phyloP scores from a whole-genome alignment of 2,329 filamentous ascomycete species.

The Hirsutella rhossiliensis region DNA sequence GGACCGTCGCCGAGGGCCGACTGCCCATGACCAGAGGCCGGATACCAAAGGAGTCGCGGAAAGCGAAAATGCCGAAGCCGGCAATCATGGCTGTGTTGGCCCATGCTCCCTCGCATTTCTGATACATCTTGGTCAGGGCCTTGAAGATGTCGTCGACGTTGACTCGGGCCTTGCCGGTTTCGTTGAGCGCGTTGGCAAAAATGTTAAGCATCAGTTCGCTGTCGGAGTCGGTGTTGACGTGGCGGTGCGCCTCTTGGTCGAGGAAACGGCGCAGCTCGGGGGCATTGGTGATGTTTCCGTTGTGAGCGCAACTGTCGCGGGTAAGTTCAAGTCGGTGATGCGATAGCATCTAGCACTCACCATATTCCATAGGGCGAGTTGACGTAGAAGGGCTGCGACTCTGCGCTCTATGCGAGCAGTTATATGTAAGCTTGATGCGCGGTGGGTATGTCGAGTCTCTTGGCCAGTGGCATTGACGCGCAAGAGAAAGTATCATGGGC shows the following conservation, averaged over 20 bases:
- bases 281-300: conserved; percentile 78
- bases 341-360: neutral
- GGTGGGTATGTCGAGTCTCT: neutral
- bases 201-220: conserved; percentile 67
- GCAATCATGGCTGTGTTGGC: conserved; percentile 75
- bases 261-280: conserved; percentile 57
- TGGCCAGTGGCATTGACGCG: neutral
- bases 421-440: neutral
- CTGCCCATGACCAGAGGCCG: conserved; percentile 72
- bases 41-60: conserved; percentile 51
- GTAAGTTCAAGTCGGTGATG: neutral
- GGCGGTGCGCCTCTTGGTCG: conserved; percentile 67
- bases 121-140: conserved; percentile 60
- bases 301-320: conserved; percentile 49
- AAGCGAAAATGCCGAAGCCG: conserved; percentile 68
- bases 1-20: conserved; percentile 50
- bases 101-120: conserved; percentile 61
- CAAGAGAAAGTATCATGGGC: conserved; percentile 2
- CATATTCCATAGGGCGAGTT: conserved; percentile 77
- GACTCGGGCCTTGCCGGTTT: conserved; percentile 70
- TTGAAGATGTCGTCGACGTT: conserved; percentile 69
- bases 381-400: conserved; percentile 84
- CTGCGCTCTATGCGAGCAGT: conserved; percentile 43
- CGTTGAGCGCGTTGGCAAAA: conserved; percentile 70
- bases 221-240: conserved; percentile 85